These are phyloP conservation scores for Platanthera guangdongensis DNA, from an alignment of 106 monocot species.

Conservation along the genomic window DNA sequence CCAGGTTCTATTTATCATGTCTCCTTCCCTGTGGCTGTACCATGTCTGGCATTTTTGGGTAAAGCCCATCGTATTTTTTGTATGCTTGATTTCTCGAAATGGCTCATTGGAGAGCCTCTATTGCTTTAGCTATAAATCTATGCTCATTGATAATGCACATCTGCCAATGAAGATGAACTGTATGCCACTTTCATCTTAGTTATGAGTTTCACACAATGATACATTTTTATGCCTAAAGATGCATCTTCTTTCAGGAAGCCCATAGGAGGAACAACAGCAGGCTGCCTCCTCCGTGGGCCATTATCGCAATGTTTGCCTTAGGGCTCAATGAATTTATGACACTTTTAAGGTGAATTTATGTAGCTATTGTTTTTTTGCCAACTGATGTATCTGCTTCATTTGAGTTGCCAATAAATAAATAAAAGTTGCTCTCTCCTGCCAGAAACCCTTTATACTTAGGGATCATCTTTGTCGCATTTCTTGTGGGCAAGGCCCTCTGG, in stretches of 20 bases:
- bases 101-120: neutral
- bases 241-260: conserved; percentile 55
- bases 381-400: neutral
- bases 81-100: neutral
- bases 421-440: conserved; percentile 5
- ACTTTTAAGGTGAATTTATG: conserved; percentile 52
- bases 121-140: neutral
- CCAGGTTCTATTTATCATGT: no score
- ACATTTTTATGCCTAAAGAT: neutral
- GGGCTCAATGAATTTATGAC: conserved; percentile 98
- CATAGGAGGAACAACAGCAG: conserved; percentile 83
- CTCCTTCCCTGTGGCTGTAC: neutral
- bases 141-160: neutral
- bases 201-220: neutral
- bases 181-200: neutral
- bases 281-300: conserved; percentile 96
- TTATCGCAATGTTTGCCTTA: conserved; percentile 66
- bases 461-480: conserved; percentile 69
- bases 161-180: neutral
- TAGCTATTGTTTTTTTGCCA: neutral
- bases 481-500: conserved; percentile 89
- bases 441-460: conserved; percentile 87
- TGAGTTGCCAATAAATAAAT: neutral
- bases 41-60: no score
- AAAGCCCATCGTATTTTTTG: neutral